These are phyloP conservation scores for Hsuehochloa calcarea DNA, from an alignment of 176 grass and related monocot genomes.

Conservation along the genomic window DNA sequence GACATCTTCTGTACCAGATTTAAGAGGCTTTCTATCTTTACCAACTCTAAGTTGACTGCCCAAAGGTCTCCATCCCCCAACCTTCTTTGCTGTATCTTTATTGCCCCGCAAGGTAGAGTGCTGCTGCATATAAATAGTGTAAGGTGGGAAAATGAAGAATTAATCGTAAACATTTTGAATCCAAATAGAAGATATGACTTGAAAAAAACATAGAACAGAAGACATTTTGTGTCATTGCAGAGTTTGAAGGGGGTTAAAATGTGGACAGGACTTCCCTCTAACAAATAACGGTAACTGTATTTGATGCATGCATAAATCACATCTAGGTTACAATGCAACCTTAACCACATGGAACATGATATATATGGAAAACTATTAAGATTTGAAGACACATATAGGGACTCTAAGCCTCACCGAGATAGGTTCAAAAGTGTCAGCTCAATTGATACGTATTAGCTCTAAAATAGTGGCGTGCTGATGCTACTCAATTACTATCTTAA, in stretches of 20 bases:
- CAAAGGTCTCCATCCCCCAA: slow-evolving; percentile 66
- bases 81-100: slow-evolving; percentile 51
- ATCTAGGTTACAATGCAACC: slow-evolving; percentile 11
- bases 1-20: slow-evolving; percentile 30
- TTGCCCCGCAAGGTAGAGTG: slow-evolving; percentile 25
- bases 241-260: slow-evolving; percentile 11
- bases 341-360: neutral
- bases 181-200: neutral
- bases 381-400: neutral
- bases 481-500: neutral
- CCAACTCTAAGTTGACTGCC: slow-evolving; percentile 51
- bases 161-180: neutral
- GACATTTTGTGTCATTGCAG: neutral
- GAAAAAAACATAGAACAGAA: neutral
- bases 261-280: neutral
- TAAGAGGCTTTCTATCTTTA: slow-evolving; percentile 49
- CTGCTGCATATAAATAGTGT: slow-evolving; percentile 37
- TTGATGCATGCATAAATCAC: slow-evolving; percentile 8
- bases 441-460: neutral
- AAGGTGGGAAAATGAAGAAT: slow-evolving; percentile 14
- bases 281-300: neutral
- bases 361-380: slow-evolving; percentile 1
- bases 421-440: neutral
- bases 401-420: neutral
- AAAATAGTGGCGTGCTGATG: neutral